phyloP scores from a whole-genome alignment of 2,329 filamentous ascomycete species.

The Colletotrichum spaethianum region DNA sequence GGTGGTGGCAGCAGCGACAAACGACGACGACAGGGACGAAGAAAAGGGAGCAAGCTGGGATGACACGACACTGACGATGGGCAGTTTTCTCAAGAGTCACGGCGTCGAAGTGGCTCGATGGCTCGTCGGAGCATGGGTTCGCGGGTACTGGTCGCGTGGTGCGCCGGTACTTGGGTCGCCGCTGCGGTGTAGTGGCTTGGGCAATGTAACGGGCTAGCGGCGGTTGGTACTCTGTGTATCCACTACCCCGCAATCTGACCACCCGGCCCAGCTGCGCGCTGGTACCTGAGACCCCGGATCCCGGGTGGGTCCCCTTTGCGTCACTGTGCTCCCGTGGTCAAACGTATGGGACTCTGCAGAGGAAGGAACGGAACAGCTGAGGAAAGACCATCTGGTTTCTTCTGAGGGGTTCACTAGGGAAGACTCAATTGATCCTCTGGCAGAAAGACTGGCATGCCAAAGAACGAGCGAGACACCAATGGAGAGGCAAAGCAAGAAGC shows the following conservation, averaged over 20 bases:
- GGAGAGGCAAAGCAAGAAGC: not conserved
- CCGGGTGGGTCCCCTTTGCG: conserved; percentile 39
- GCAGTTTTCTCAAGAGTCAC: conserved; percentile 35
- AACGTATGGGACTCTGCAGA: not conserved
- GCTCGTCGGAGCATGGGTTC: conserved; percentile 11
- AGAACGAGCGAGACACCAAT: not conserved
- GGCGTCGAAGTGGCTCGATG: conserved; percentile 38
- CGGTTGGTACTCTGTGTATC: conserved; percentile 37
- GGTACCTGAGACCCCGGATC: conserved; percentile 44
- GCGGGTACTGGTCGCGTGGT: conserved; percentile 29
- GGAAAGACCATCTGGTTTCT: not conserved
- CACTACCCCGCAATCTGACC: conserved; percentile 44
- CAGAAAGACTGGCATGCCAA: too few relatives aligned
- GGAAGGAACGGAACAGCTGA: not conserved
- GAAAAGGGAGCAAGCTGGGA: conserved; percentile 20
- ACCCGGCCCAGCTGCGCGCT: conserved; percentile 29
- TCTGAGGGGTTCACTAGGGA: not conserved
- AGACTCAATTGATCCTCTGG: not conserved
- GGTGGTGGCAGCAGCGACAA: conserved; percentile 8
- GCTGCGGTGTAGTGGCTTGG: conserved; percentile 6
- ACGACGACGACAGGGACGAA: conserved; percentile 8
- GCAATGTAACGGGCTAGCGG: conserved; percentile 37
- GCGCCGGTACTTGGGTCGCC: conserved; percentile 33
- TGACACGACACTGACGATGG: conserved; percentile 37
- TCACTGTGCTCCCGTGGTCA: conserved; percentile 39